A percentile compares a stretch with the other conserved stretches of the same genome.
Evolutionary conservation across 2,329 filamentous ascomycete species (phyloP).

Genomic region (Epichloe bromicola): DNA sequence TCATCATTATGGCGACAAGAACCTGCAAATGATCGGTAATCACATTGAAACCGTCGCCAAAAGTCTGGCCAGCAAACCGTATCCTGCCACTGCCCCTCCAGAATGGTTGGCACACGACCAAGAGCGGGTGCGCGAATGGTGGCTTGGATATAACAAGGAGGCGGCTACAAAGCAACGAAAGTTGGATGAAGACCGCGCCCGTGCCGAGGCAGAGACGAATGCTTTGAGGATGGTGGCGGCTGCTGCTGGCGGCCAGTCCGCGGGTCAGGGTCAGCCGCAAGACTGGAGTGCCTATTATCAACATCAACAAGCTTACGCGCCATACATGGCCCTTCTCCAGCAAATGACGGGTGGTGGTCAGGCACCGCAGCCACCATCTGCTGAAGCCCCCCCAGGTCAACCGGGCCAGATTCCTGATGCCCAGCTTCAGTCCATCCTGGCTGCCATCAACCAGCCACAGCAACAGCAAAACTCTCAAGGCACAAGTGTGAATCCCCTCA

Average conservation of each 20-base stretch:
- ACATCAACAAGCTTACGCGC: slow-evolving; percentile 21
- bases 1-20: slow-evolving; percentile 29
- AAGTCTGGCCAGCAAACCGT: slow-evolving; percentile 31
- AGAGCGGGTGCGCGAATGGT: slow-evolving; percentile 39
- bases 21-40: slow-evolving; percentile 28
- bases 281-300: slow-evolving; percentile 18
- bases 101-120: slow-evolving; percentile 35
- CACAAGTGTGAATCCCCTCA: slow-evolving; percentile 10
- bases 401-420: slow-evolving; percentile 21
- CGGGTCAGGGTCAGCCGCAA: slow-evolving; percentile 9
- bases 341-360: slow-evolving; percentile 25
- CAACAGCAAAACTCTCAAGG: slow-evolving; percentile 7
- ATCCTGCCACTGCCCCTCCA: slow-evolving; percentile 37
- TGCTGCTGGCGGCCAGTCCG: slow-evolving; percentile 5
- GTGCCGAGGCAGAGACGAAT: slow-evolving; percentile 20
- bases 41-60: slow-evolving; percentile 30
- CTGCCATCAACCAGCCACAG: slow-evolving; percentile 25
- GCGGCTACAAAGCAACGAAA: slow-evolving; percentile 24
- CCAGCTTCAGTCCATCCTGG: slow-evolving; percentile 31
- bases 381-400: slow-evolving; percentile 8
- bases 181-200: slow-evolving; percentile 24
- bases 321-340: slow-evolving; percentile 29
- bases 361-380: slow-evolving; percentile 11
- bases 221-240: slow-evolving; percentile 13
- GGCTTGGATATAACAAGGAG: slow-evolving; percentile 33